Evolutionary conservation across 768 basidiomycete genomes (phyloP).

Genomic region (Phlebiopsis flavidoalba): DNA sequence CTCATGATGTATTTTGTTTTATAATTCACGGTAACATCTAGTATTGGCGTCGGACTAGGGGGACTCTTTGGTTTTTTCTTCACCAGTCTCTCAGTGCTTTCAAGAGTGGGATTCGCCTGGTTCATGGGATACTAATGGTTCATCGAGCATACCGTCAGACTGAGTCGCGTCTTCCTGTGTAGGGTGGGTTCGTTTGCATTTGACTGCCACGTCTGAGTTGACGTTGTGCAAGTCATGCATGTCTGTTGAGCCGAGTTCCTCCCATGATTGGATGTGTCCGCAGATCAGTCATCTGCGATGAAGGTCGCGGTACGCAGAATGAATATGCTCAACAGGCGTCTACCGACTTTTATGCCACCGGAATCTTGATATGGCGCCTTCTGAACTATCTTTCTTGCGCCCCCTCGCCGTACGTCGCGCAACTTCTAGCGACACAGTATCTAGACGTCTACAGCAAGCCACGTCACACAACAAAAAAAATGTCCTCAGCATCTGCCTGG

Average conservation of each 20-base stretch:
- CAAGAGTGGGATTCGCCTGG: not conserved
- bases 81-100: not conserved
- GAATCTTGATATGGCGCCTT: not conserved
- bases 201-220: too few relatives aligned
- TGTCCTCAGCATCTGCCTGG: slow-evolving; percentile 61
- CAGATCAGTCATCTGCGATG: not conserved
- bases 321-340: not conserved
- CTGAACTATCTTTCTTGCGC: not conserved
- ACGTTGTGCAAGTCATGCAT: too few relatives aligned
- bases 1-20: slow-evolving; percentile 56
- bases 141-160: too few relatives aligned
- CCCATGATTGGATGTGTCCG: too few relatives aligned
- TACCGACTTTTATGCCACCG: not conserved
- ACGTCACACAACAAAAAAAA: slow-evolving; percentile 21
- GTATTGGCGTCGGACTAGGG: not conserved
- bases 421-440: not conserved
- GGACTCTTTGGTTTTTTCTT: not conserved
- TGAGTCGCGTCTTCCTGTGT: too few relatives aligned
- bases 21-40: slow-evolving; percentile 42
- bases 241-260: too few relatives aligned
- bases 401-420: not conserved
- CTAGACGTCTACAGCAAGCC: not conserved
- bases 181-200: too few relatives aligned
- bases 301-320: not conserved
- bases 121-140: not conserved